Evolutionary conservation across 306 rosid genomes (phyloP).

Genomic region (Alnus glutinosa): DNA sequence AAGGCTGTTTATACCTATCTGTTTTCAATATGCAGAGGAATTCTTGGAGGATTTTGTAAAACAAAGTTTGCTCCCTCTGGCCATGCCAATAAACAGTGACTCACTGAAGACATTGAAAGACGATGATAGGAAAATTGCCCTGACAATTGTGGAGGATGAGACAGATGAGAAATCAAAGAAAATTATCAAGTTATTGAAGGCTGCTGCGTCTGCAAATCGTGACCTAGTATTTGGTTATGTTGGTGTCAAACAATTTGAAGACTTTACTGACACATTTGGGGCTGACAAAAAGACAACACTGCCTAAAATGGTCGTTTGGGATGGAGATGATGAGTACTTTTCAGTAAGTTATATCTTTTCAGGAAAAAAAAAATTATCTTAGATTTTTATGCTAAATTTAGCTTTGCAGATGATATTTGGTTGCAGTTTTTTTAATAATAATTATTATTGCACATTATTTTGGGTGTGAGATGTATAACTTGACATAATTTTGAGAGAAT

Average conservation of each 20-base stretch:
- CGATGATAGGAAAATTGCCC: conserved; percentile 76
- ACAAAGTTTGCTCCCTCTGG: conserved; percentile 78
- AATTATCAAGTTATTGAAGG: conserved; percentile 70
- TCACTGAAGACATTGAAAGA: conserved; percentile 64
- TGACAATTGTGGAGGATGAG: conserved; percentile 86
- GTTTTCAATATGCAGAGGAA: conserved; percentile 55
- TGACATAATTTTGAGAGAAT: not conserved
- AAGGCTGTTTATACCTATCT: conserved; percentile 4
- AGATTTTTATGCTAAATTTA: conserved; percentile 13
- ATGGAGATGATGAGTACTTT: conserved; percentile 71
- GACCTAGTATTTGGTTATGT: conserved; percentile 87
- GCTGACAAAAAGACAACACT: conserved; percentile 46
- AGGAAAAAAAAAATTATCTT: not conserved
- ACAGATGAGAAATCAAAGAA: conserved; percentile 62
- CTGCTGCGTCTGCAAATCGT: conserved; percentile 94
- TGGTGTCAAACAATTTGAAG: conserved; percentile 77
- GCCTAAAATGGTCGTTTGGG: conserved; percentile 91
- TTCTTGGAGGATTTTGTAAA: conserved; percentile 79
- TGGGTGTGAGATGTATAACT: not conserved
- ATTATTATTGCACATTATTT: not conserved
- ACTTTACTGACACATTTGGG: conserved; percentile 81
- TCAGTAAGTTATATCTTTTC: conserved; percentile 51
- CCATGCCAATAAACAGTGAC: conserved; percentile 67
- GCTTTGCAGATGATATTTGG: conserved; percentile 18
- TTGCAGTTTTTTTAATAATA: conserved; percentile 11